These are phyloP conservation scores for Lachancea sp. DNA, from an alignment of 805 yeast species.

Conservation along the genomic window DNA sequence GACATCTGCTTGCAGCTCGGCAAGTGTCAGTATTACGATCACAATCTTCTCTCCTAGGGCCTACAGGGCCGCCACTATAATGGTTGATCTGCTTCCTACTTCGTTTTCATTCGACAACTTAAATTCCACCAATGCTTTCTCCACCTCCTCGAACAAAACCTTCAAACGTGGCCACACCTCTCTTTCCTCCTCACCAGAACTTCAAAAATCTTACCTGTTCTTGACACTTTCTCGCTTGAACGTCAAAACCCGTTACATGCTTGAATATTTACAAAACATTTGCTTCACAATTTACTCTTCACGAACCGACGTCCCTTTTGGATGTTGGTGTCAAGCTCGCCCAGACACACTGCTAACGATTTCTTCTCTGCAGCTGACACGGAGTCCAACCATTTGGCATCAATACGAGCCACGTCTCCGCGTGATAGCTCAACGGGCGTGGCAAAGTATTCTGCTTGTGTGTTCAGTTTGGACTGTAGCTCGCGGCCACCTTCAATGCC, in stretches of 20 bases:
- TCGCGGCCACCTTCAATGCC: conserved; percentile 44
- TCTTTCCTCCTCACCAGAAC: too few relatives aligned
- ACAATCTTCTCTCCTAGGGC: too few relatives aligned
- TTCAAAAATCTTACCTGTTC: too few relatives aligned
- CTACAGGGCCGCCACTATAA: too few relatives aligned
- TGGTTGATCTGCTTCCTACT: too few relatives aligned
- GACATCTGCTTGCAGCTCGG: too few relatives aligned
- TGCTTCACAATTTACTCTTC: conserved; percentile 8
- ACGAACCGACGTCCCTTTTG: conserved; percentile 52
- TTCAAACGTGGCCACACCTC: too few relatives aligned
- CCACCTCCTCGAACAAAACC: too few relatives aligned
- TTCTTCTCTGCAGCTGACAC: conserved; percentile 44
- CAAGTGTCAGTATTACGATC: too few relatives aligned
- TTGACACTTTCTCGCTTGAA: neutral
- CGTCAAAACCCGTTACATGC: neutral
- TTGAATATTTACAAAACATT: neutral
- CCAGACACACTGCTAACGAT: conserved; percentile 46
- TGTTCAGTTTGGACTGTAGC: conserved; percentile 35
- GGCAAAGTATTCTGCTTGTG: conserved; percentile 44
- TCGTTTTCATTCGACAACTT: too few relatives aligned
- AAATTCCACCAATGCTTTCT: too few relatives aligned
- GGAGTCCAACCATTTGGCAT: conserved; percentile 43
- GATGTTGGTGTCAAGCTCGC: conserved; percentile 49
- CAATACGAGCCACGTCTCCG: conserved; percentile 48
- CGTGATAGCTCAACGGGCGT: conserved; percentile 51